A percentile compares a stretch with the other conserved stretches of the same genome.
These are phyloP conservation scores for Piloderma croceum DNA, from an alignment of 768 basidiomycete genomes.

Conservation along the genomic window DNA sequence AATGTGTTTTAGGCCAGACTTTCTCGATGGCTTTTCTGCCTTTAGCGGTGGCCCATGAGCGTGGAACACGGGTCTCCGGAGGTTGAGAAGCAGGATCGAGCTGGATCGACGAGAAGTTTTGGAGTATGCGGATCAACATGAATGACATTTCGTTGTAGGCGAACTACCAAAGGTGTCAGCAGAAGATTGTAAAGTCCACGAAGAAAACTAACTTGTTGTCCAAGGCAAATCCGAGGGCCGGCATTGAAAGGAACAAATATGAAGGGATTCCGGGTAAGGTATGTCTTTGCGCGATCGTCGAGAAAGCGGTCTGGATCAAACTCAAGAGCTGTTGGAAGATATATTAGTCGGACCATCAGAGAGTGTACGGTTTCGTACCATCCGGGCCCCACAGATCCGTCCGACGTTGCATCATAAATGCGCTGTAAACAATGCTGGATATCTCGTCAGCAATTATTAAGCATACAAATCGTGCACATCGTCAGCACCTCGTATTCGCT, in stretches of 20 bases:
- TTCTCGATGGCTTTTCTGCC: slow-evolving; percentile 49
- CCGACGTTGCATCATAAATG: slow-evolving; percentile 61
- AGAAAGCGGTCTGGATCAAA: slow-evolving; percentile 73
- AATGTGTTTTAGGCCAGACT: slow-evolving; percentile 45
- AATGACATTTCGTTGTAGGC: slow-evolving; percentile 51
- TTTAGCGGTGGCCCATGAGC: slow-evolving; percentile 36
- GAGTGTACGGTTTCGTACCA: slow-evolving; percentile 30
- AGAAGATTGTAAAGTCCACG: background rate
- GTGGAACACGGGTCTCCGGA: slow-evolving; percentile 39
- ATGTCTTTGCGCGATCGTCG: slow-evolving; percentile 56
- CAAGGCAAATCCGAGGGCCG: slow-evolving; percentile 52
- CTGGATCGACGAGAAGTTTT: slow-evolving; percentile 45
- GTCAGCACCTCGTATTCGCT: slow-evolving; percentile 38
- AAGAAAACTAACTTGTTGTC: slow-evolving; percentile 42
- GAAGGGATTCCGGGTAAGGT: slow-evolving; percentile 58
- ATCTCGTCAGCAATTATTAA: background rate
- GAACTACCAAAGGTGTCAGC: slow-evolving; percentile 22
- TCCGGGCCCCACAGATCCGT: slow-evolving; percentile 70
- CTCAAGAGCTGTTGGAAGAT: slow-evolving; percentile 41
- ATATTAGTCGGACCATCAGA: background rate
- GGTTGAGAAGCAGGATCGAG: slow-evolving; percentile 44
- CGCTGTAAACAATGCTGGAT: slow-evolving; percentile 43
- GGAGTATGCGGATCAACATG: slow-evolving; percentile 57
- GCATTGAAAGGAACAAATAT: slow-evolving; percentile 68
- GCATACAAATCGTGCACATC: background rate